Conservation (phyloP, 2,329 filamentous ascomycete genomes). For the Gnomoniopsis sp. region DNA sequence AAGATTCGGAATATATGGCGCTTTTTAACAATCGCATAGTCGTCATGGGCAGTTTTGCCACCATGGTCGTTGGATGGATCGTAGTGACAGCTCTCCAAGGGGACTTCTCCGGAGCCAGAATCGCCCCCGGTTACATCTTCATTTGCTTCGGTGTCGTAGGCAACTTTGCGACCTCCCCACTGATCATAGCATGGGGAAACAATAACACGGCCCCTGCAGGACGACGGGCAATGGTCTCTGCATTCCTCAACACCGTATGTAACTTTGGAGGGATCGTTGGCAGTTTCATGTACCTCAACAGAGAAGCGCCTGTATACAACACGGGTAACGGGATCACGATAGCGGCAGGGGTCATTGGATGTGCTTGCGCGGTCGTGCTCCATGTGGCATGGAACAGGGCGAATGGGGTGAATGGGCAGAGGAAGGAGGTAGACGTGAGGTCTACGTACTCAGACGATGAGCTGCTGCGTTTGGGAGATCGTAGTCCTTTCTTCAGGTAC, state of each 20-base stretch:
- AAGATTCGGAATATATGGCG: background rate
- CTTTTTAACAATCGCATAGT: background rate
- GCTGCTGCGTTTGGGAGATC: background rate
- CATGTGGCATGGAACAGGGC: background rate
- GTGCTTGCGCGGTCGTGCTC: background rate
- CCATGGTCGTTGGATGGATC: background rate
- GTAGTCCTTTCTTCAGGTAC: slow-evolving; percentile 1
- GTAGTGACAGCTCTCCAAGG: background rate
- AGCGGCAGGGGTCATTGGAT: background rate
- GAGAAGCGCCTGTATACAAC: background rate
- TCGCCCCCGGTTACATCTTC: background rate
- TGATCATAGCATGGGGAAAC: background rate
- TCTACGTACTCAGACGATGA: background rate
- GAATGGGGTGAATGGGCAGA: background rate
- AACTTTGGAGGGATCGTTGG: slow-evolving; percentile 5
- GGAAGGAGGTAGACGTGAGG: background rate
- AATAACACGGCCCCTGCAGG: slow-evolving; percentile 4
- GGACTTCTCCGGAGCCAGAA: background rate
- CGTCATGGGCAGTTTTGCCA: background rate
- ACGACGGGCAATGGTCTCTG: background rate
- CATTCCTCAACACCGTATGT: background rate
- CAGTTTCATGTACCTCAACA: slow-evolving; percentile 5
- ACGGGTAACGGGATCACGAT: background rate
- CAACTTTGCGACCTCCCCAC: background rate
- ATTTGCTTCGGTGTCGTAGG: background rate